Percentiles rank a stretch among this genome's conserved stretches.
Evolutionary conservation across 768 basidiomycete genomes (phyloP).

Genomic region (Cystoderma amianthinum): DNA sequence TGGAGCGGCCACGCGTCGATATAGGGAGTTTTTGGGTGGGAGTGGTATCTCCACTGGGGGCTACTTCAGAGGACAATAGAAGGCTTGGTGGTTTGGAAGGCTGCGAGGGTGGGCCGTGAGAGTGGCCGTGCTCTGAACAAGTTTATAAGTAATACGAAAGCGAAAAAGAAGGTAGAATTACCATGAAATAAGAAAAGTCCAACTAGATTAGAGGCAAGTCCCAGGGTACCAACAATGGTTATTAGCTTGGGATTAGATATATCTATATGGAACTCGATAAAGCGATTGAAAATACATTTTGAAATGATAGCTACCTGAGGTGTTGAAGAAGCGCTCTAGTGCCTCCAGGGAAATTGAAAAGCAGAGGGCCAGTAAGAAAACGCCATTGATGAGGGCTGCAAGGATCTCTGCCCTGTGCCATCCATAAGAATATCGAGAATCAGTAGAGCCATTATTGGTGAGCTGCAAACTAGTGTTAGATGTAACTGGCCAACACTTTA

Average conservation of each 20-base stretch:
- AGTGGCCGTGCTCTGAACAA: constrained; percentile 21
- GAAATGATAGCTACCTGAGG: constrained; percentile 49
- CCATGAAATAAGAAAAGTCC: constrained; percentile 96
- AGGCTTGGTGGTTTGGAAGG: constrained; percentile 34
- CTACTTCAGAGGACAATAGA: constrained; percentile 13
- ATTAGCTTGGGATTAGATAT: constrained; percentile 85
- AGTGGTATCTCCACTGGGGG: constrained; percentile 15
- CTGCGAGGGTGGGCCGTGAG: constrained; percentile 26
- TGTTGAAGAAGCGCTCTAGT: constrained; percentile 80
- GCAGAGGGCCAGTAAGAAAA: constrained; percentile 94
- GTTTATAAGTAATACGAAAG: constrained; percentile 2
- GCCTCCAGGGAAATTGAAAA: constrained; percentile 95
- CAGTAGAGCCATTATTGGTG: constrained; percentile 43
- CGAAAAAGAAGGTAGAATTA: constrained; percentile 21
- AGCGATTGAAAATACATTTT: constrained; percentile 5
- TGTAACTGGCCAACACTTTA: constrained; percentile 87
- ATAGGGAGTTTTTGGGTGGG: constrained; percentile 21
- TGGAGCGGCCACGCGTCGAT: constrained; percentile 19
- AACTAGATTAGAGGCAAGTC: constrained; percentile 86
- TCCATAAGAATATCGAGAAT: constrained; percentile 91
- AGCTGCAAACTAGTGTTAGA: constrained; percentile 57
- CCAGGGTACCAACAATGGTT: constrained; percentile 84
- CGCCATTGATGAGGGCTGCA: constrained; percentile 92
- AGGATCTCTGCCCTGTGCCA: constrained; percentile 98
- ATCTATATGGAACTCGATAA: constrained; percentile 37